phyloP scores from a whole-genome alignment of 345 rosid genomes.

The Eucalyptus erythrocorys region DNA sequence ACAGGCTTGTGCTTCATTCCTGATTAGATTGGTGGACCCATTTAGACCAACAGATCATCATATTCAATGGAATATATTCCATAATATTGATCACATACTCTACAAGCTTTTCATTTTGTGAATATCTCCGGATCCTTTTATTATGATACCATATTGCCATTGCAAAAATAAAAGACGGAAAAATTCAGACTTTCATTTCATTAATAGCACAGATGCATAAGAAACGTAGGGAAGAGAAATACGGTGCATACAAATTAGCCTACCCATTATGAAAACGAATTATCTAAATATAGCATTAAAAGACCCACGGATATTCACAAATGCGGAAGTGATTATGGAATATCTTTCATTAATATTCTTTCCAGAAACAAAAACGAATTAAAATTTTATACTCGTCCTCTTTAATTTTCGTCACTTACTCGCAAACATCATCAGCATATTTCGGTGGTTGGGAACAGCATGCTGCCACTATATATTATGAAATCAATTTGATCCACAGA shows the following conservation, averaged over 20 bases:
- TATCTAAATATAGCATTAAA: neutral
- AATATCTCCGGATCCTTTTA: neutral
- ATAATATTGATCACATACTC: neutral
- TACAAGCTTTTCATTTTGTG: neutral
- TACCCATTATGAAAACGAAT: neutral
- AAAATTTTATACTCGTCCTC: neutral
- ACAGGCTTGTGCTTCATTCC: neutral
- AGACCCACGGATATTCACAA: neutral
- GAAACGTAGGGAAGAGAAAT: neutral
- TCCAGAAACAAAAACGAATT: neutral
- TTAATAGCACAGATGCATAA: neutral
- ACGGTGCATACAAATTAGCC: neutral
- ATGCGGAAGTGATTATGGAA: neutral
- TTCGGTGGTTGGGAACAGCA: neutral
- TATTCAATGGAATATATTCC: neutral
- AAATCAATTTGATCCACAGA: neutral
- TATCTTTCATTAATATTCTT: neutral
- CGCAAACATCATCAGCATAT: neutral
- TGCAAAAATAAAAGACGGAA: neutral
- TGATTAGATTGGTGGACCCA: neutral
- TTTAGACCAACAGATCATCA: neutral
- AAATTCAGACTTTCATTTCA: neutral
- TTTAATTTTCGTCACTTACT: neutral
- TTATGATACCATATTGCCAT: neutral
- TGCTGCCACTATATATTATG: neutral